Evolutionary conservation across 2,329 filamentous ascomycete genomes (phyloP).

Genomic region (Lithohypha guttulata): DNA sequence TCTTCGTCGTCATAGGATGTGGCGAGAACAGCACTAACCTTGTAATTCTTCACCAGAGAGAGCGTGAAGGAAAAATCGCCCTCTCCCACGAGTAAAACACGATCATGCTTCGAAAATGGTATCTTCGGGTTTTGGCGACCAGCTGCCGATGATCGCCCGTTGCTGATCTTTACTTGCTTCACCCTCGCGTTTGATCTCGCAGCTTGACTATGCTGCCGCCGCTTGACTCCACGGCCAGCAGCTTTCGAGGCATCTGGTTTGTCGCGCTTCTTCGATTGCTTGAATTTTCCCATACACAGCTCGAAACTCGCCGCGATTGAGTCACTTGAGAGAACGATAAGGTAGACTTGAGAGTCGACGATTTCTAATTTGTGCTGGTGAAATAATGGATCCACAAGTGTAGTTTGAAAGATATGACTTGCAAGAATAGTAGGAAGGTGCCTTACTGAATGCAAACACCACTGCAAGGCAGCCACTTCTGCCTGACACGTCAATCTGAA

Average conservation of each 20-base stretch:
- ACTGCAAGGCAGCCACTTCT: too few species aligned
- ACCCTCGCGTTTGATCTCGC: slow-evolving; percentile 2
- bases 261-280: not conserved
- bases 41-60: slow-evolving; percentile 33
- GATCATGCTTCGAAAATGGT: slow-evolving; percentile 32
- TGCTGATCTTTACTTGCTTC: slow-evolving; percentile 2
- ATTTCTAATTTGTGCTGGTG: too few species aligned
- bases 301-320: too few species aligned
- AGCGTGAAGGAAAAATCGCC: slow-evolving; percentile 41
- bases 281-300: not conserved
- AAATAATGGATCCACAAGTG: too few species aligned
- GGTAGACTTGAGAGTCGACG: too few species aligned
- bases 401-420: too few species aligned
- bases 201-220: slow-evolving; percentile 17
- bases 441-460: too few species aligned
- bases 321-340: too few species aligned
- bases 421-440: too few species aligned
- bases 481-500: too few species aligned
- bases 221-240: slow-evolving; percentile 11
- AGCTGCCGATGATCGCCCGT: not conserved
- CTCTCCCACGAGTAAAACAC: slow-evolving; percentile 35
- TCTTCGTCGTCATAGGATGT: slow-evolving; percentile 37
- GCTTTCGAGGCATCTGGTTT: slow-evolving; percentile 13
- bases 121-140: slow-evolving; percentile 13
- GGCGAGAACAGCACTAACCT: slow-evolving; percentile 30